Conservation (phyloP, 73 alveolate species). For the Blepharisma japonicum region DNA sequence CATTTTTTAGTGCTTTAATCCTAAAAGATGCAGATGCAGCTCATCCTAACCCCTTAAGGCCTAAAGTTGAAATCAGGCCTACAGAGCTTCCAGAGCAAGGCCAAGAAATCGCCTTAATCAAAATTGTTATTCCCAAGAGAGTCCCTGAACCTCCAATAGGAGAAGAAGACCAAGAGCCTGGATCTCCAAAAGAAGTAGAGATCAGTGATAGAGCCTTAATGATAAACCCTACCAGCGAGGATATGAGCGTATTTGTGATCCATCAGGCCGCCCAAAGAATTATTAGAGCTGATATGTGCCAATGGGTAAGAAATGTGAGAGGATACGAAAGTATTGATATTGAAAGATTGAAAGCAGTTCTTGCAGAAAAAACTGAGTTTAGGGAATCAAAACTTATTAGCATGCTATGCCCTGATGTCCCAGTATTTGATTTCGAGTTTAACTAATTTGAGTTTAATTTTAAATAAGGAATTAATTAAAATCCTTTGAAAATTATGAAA, state of each 20-base stretch:
- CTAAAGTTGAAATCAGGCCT: constrained; percentile 17
- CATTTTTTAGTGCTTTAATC: constrained; percentile 26
- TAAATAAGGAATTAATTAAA: no score
- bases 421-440: constrained; percentile 10
- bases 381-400: constrained; percentile 15
- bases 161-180: constrained; percentile 33
- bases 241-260: constrained; percentile 39
- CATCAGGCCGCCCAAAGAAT: constrained; percentile 55
- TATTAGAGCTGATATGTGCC: constrained; percentile 51
- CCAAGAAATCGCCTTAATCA: constrained; percentile 49
- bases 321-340: constrained; percentile 11
- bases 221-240: constrained; percentile 51
- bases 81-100: constrained; percentile 29
- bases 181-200: constrained; percentile 46
- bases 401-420: not conserved
- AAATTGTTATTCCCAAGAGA: constrained; percentile 49
- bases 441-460: no score
- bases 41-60: constrained; percentile 28
- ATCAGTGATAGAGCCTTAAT: constrained; percentile 46
- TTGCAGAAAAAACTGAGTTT: not conserved
- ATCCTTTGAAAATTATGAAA: no score
- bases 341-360: not conserved
- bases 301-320: constrained; percentile 14
- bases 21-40: constrained; percentile 45
- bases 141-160: constrained; percentile 30